phyloP scores from a whole-genome alignment of 495 filamentous ascomycete genomes.

The Parmelia sp. region DNA sequence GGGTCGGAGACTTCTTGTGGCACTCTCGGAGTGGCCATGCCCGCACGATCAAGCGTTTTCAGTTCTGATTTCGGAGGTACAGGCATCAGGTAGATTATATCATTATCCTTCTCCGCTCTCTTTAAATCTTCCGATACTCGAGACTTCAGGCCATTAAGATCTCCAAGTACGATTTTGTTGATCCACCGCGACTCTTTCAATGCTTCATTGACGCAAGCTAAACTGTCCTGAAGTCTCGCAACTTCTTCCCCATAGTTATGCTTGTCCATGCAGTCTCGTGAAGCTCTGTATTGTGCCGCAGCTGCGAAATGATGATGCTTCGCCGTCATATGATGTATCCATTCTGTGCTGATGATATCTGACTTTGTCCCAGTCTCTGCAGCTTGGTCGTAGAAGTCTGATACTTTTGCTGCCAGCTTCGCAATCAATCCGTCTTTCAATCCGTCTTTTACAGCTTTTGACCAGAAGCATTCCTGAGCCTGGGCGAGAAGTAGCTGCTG shows the following conservation, averaged over 20 bases:
- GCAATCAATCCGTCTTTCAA: conserved; percentile 89
- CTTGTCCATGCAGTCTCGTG: conserved; percentile 88
- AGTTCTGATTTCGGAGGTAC: conserved; percentile 88
- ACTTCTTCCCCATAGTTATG: conserved; percentile 95
- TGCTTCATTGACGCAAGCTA: conserved; percentile 77
- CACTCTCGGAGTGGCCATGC: conserved; percentile 76
- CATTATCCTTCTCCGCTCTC: conserved; percentile 91
- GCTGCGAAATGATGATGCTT: conserved; percentile 98
- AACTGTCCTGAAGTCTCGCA: conserved; percentile 71
- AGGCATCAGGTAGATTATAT: conserved; percentile 79
- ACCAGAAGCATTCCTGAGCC: conserved; percentile 96
- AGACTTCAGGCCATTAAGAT: conserved; percentile 76
- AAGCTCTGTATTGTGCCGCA: conserved; percentile 90
- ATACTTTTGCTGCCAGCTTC: conserved; percentile 84
- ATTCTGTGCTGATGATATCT: conserved; percentile 81
- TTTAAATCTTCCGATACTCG: conserved; percentile 82
- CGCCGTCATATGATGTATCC: conserved; percentile 97
- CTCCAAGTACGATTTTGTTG: conserved; percentile 73
- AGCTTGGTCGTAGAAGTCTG: conserved; percentile 80
- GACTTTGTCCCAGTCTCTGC: conserved; percentile 82
- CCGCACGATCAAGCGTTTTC: conserved; percentile 74
- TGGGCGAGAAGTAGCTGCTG: conserved; percentile 82
- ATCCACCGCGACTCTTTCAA: conserved; percentile 81
- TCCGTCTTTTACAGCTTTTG: conserved; percentile 90
- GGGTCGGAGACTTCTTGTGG: conserved; percentile 80